Conservation (phyloP, 495 filamentous ascomycete species). For the Aspergillus steynii region DNA sequence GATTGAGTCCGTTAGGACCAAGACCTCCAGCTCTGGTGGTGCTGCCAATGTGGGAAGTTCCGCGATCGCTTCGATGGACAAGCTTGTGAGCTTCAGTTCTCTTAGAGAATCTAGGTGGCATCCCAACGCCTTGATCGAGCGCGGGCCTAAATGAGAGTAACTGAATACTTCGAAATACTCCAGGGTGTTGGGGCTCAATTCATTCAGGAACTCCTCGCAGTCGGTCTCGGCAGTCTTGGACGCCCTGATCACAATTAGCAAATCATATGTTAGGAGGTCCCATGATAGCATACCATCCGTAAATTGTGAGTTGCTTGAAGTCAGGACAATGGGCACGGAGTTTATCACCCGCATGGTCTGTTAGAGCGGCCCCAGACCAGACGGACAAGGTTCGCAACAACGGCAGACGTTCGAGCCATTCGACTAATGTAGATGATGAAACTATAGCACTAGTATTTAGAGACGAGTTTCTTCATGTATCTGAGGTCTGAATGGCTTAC, state of each 20-base stretch:
- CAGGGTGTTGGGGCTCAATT: constrained; percentile 58
- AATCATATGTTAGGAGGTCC: neutral
- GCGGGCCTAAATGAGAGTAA: constrained; percentile 46
- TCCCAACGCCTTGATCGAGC: constrained; percentile 60
- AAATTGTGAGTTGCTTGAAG: constrained; percentile 62
- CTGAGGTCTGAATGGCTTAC: constrained; percentile 36
- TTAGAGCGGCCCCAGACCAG: constrained; percentile 58
- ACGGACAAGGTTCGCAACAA: constrained; percentile 52
- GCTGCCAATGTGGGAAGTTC: constrained; percentile 37
- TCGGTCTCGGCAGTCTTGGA: constrained; percentile 47
- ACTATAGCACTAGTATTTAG: constrained; percentile 37
- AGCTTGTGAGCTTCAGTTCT: constrained; percentile 52
- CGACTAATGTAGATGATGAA: constrained; percentile 35
- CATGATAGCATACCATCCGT: constrained; percentile 40
- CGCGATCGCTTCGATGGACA: constrained; percentile 47
- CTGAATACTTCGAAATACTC: constrained; percentile 59
- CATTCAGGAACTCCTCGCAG: constrained; percentile 58
- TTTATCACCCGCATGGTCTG: constrained; percentile 47
- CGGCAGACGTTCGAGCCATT: constrained; percentile 47
- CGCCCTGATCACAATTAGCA: constrained; percentile 1
- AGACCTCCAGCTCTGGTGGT: constrained; percentile 52
- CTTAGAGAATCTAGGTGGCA: constrained; percentile 57
- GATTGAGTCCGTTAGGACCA: constrained; percentile 50
- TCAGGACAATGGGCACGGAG: constrained; percentile 59
- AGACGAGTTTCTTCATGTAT: constrained; percentile 6